Evolutionary conservation across 305 asterid genomes (phyloP), one percentile per base, ranked within the genome.

Genomic region (Ajuga reptans): DNA sequence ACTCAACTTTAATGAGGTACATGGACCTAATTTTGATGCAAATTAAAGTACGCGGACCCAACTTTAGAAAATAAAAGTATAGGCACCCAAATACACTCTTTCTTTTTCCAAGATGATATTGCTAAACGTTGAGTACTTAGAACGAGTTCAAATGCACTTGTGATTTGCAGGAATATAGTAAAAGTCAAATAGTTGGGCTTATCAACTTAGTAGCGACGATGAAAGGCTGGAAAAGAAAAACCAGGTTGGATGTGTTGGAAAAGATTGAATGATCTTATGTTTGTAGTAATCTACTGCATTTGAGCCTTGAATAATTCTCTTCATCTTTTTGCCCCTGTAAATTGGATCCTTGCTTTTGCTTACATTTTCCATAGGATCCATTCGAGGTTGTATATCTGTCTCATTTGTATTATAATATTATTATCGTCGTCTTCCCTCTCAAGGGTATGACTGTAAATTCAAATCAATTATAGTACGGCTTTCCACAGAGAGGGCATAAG

Each of bases 211-310:
- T 89, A 15, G 97, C 98, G 0, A 80, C 97, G 2, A 90, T 91
- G 95, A 90, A 88, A 68, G 92, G 96, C 9, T 90, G 98, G 98
- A 93, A 85, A 78, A 87, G 97, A 77, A 93, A 87, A 81, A 87
- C 90, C 66, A 84, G 95, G 83, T 73, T 84, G 83, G 98, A 93
- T 68, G 86, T 90, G 79, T 81, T 93, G 75, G 98, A 90, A 79
- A 93, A 83, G 84, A 87, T 93, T 18, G 97, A 89, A 66, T 89
- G 75, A 84, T 59, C 55, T 66, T 64, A 11, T 45, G 3, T 58
- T 12, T 46, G 12, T 37, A 31, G 36, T n/a, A 17, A 17, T 10
- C 9, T 42, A 50, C 15, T 64, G 58, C 43, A 55, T 34, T 67
- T 55, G 64, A 49, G 73, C 34, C 69, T 61, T 7, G 68, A 50